Conservation (phyloP, 805 yeast species). For the Starmerella bombicola region DNA sequence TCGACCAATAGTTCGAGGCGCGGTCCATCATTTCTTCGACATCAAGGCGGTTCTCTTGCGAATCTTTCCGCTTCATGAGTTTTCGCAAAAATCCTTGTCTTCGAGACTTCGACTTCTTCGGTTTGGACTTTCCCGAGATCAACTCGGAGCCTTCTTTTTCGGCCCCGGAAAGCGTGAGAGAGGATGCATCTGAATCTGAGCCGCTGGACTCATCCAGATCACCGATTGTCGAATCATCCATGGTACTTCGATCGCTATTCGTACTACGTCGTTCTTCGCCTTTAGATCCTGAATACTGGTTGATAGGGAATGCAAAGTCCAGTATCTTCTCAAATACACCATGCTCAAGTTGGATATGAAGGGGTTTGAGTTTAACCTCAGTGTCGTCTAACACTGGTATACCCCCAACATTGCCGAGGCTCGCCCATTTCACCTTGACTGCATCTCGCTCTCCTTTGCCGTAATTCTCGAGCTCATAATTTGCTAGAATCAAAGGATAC, state of each 20-base stretch:
- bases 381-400: conserved; percentile 64
- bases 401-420: conserved; percentile 81
- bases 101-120: background rate
- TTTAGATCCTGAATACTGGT: background rate
- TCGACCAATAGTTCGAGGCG: conserved; percentile 60
- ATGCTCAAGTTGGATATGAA: conserved; percentile 63
- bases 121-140: background rate
- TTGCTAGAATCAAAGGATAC: conserved; percentile 61
- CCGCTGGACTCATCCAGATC: conserved; percentile 15
- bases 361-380: conserved; percentile 48
- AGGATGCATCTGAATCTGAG: background rate
- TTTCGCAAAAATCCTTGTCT: background rate
- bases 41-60: conserved; percentile 25
- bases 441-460: conserved; percentile 2
- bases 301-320: conserved; percentile 56
- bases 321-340: conserved; percentile 50
- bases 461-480: conserved; percentile 29
- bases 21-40: conserved; percentile 57
- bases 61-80: background rate
- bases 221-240: conserved; percentile 3
- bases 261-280: too few species aligned
- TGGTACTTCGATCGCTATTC: conserved; percentile 17
- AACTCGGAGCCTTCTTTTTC: conserved; percentile 5
- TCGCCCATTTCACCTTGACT: conserved; percentile 53
- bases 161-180: conserved; percentile 1